Percentiles rank a stretch among this genome's conserved stretches.
Evolutionary conservation across 2,329 filamentous ascomycete species (phyloP).

Genomic region (Bertia moriformis): DNA sequence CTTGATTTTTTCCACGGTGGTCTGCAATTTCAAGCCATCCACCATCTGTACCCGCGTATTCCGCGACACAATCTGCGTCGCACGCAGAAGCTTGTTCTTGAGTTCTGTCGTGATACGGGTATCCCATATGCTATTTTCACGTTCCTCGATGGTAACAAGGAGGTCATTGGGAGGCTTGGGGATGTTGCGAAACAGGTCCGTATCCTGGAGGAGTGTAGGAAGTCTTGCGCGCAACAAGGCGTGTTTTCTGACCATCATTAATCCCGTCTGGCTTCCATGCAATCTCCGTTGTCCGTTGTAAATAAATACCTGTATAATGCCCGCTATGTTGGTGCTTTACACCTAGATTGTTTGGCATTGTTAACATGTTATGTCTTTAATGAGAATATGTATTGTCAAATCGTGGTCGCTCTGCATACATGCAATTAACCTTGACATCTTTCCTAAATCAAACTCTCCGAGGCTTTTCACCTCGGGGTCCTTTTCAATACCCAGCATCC

Average conservation of each 20-base stretch:
- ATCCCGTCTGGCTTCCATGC: not conserved
- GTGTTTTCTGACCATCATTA: constrained; percentile 8
- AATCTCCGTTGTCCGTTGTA: too few species aligned
- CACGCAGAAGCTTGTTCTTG: constrained; percentile 61
- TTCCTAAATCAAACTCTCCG: too few species aligned
- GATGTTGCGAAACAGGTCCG: constrained; percentile 70
- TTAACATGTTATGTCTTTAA: too few species aligned
- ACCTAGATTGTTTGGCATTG: too few species aligned
- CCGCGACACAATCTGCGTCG: constrained; percentile 70
- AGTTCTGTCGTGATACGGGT: constrained; percentile 69
- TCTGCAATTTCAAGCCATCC: constrained; percentile 77
- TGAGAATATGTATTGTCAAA: too few species aligned
- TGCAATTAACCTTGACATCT: too few species aligned
- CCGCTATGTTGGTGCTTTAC: too few species aligned
- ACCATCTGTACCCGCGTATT: constrained; percentile 72
- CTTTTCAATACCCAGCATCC: too few species aligned
- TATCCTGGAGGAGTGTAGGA: constrained; percentile 63
- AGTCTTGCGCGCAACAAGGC: constrained; percentile 16
- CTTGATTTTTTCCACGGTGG: constrained; percentile 81
- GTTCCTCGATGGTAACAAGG: constrained; percentile 69
- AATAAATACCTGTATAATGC: too few species aligned
- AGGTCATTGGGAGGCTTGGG: constrained; percentile 61
- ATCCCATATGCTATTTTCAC: constrained; percentile 78
- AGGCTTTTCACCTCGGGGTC: too few species aligned
- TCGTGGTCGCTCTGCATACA: too few species aligned